Evolutionary conservation across 2,329 filamentous ascomycete genomes (phyloP), one percentile per base, ranked within the genome.

Genomic region (Hypoxylon sp.): DNA sequence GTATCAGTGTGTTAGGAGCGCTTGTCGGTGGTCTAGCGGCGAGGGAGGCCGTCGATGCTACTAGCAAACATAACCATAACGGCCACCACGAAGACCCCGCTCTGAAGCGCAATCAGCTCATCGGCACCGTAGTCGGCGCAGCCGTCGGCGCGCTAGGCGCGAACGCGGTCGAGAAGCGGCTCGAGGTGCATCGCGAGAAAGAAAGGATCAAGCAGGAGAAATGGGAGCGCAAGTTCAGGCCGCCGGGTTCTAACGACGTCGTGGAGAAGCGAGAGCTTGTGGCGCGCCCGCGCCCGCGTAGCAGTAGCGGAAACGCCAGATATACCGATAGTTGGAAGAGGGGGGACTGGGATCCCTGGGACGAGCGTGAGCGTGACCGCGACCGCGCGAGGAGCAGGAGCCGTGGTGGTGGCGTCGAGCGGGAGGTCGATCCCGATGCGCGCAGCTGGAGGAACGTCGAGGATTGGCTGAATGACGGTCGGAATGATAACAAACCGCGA

Each of bases 101-200:
- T 19, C 70, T 75, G 30, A 78, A 77, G 34, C 77, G 78, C 53
- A 77, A 77, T 55, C 77, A 77, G 58, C 75, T 84, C 56, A 74
- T 87, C 14, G 83, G 84, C 2, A 86, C 86, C 9, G 77, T 87
- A 9, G 79, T 87, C 2, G 86, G 86, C 1, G 86, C 85, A 1
- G 83, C 86, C 2, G 85, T 86, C 0, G 86, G 85, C 2, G 86
- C 85, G 2, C 79, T 88, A 9, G 85, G 85, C 3, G 86, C 85
- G 11, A 88, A 78, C 52, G 77, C 76, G 17, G 73, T 77, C 10
- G 76, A 76, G 73, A 77, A 76, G 69, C 69, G 74, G 19, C 65
- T 80, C 30, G 75, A 79, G 63, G 55, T 65, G 3, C 71, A 73
- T 13, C 74, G 75, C n/a, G 74, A 73, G n/a, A 65, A 70, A 28